These are phyloP conservation scores for Lathyrus oleraceus DNA, from an alignment of 306 rosid species.

Conservation along the genomic window DNA sequence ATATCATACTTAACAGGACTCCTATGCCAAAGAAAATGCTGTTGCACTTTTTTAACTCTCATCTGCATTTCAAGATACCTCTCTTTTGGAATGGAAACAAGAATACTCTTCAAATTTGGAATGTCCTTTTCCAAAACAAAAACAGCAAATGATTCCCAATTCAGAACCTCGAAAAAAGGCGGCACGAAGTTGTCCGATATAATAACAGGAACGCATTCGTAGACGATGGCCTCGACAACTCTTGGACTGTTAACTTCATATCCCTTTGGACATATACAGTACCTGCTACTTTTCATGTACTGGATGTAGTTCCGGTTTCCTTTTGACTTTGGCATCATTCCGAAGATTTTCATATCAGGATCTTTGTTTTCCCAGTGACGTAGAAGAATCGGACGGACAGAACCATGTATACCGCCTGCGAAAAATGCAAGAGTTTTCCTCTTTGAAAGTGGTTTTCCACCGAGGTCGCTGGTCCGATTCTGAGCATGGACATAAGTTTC, in stretches of 20 bases:
- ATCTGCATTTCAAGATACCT: constrained; percentile 67
- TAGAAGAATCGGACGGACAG: constrained; percentile 66
- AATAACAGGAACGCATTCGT: constrained; percentile 83
- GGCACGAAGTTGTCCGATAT: constrained; percentile 94
- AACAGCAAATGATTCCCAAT: constrained; percentile 93
- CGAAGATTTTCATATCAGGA: constrained; percentile 84
- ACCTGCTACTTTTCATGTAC: constrained; percentile 91
- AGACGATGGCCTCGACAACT: constrained; percentile 86
- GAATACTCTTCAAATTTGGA: constrained; percentile 76
- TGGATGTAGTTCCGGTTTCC: constrained; percentile 57
- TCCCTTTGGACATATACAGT: constrained; percentile 91
- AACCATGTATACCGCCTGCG: constrained; percentile 87
- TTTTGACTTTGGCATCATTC: constrained; percentile 53
- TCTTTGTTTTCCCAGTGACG: constrained; percentile 92
- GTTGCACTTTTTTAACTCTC: constrained; percentile 75
- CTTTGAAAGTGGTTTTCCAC: constrained; percentile 62
- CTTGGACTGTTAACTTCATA: constrained; percentile 94
- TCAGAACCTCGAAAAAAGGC: constrained; percentile 72
- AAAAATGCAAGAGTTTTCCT: constrained; percentile 73
- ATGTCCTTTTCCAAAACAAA: constrained; percentile 79
- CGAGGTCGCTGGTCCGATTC: constrained; percentile 57
- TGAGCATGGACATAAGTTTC: constrained; percentile 61
- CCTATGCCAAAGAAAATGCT: constrained; percentile 85
- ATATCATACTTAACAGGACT: constrained; percentile 82
- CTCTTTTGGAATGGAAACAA: constrained; percentile 67